Percentiles rank a stretch among this genome's conserved stretches.
phyloP scores from a whole-genome alignment of 2,329 filamentous ascomycete genomes.

The Xylariaceae sp. region DNA sequence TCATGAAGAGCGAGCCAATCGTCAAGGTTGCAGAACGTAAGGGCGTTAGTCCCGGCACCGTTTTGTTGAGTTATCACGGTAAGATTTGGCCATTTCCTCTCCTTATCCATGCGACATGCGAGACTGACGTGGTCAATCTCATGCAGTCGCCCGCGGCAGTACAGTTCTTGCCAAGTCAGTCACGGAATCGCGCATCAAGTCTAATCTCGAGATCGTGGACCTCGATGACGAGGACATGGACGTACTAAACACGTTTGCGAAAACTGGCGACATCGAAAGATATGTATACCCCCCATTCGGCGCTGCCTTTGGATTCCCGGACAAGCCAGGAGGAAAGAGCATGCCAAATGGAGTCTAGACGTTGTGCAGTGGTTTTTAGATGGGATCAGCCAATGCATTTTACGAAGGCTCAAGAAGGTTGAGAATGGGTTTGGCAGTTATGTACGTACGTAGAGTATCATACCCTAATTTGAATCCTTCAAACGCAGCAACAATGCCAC shows the following conservation, averaged over 20 bases:
- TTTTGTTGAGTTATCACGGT: constrained; percentile 73
- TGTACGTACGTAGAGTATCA: too few relatives aligned
- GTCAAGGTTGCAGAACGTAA: constrained; percentile 64
- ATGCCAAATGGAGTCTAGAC: constrained; percentile 26
- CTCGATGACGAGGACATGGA: constrained; percentile 63
- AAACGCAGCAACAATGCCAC: too few relatives aligned
- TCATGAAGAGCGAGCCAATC: constrained; percentile 61
- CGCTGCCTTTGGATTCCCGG: constrained; percentile 69
- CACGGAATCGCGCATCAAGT: constrained; percentile 64
- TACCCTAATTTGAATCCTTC: too few relatives aligned
- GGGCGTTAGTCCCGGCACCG: constrained; percentile 56
- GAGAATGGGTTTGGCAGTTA: background rate
- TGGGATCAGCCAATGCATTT: background rate
- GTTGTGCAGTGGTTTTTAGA: background rate
- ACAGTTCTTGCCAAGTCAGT: constrained; percentile 75
- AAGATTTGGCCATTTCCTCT: constrained; percentile 30
- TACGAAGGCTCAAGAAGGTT: background rate
- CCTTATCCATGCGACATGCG: background rate
- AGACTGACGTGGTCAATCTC: background rate
- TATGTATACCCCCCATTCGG: constrained; percentile 70
- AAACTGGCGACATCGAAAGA: constrained; percentile 53
- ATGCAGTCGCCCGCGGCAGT: constrained; percentile 61
- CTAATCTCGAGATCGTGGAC: constrained; percentile 66
- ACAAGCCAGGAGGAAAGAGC: constrained; percentile 46
- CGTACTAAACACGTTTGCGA: constrained; percentile 53